Evolutionary conservation across 1,284 basidiomycete genomes (phyloP).

Genomic region (Malassezia globosa): DNA sequence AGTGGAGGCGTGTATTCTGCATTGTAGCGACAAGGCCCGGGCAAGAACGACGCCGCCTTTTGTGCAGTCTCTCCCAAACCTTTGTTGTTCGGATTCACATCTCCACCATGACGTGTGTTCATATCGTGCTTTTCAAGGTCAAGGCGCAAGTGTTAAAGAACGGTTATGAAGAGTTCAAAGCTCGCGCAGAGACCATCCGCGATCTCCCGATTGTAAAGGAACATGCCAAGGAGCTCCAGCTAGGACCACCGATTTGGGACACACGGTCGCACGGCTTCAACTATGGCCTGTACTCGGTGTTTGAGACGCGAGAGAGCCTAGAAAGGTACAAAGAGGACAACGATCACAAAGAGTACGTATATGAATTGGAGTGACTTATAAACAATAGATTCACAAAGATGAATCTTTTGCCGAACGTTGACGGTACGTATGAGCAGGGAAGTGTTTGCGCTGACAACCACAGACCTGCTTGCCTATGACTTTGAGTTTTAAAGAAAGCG

Average conservation of each 20-base stretch:
- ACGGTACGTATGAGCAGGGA: conserved; percentile 16
- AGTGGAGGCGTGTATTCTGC: no score
- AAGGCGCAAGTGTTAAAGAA: conserved; percentile 32
- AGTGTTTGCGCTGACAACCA: not conserved
- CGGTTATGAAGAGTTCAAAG: conserved; percentile 36
- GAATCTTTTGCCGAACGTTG: conserved; percentile 26
- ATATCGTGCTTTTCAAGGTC: conserved; percentile 39
- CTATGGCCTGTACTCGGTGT: conserved; percentile 34
- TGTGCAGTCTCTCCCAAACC: no score
- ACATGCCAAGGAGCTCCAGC: conserved; percentile 28
- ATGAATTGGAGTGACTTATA: conserved; percentile 2
- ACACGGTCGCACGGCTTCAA: conserved; percentile 34
- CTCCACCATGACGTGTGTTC: conserved; percentile 26
- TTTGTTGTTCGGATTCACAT: not conserved
- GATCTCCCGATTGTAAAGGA: conserved; percentile 26
- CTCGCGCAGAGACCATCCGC: conserved; percentile 27
- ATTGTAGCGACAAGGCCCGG: no score
- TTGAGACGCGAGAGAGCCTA: conserved; percentile 26
- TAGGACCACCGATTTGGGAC: conserved; percentile 32
- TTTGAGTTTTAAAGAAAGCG: conserved; percentile 21
- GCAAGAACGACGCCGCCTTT: no score
- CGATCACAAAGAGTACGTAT: conserved; percentile 37
- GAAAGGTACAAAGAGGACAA: conserved; percentile 35
- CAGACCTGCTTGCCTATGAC: conserved; percentile 34
- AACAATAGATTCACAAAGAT: conserved; percentile 29